Conservation (phyloP, 2,329 filamentous ascomycete species). For the Microsporum ferrugineum region DNA sequence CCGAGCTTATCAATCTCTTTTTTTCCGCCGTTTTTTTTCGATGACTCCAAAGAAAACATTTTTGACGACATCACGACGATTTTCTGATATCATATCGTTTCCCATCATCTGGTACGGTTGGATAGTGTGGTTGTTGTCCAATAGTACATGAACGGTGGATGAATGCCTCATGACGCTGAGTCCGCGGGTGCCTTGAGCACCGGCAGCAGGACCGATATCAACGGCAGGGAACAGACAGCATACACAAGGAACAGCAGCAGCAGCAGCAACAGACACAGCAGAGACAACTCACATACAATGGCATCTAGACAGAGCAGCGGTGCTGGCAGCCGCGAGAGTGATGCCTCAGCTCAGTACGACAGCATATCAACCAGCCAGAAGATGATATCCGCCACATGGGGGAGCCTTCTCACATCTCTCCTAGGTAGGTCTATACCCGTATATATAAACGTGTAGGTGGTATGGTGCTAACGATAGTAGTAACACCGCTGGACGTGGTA, state of each 20-base stretch:
- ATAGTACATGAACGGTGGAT: neutral
- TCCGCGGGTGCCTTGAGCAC: slow-evolving; percentile 2
- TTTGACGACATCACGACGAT: too few relatives aligned
- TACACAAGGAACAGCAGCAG: neutral
- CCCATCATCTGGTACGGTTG: neutral
- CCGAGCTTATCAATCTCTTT: slow-evolving; percentile 6
- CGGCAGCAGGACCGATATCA: neutral
- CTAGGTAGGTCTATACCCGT: slow-evolving; percentile 50
- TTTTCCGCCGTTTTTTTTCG: neutral
- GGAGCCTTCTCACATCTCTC: slow-evolving; percentile 79
- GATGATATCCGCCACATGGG: slow-evolving; percentile 87
- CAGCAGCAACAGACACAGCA: neutral
- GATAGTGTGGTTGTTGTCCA: neutral
- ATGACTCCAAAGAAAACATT: neutral
- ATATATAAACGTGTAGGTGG: slow-evolving; percentile 6
- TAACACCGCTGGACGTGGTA: slow-evolving; percentile 92
- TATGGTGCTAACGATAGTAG: slow-evolving; percentile 37
- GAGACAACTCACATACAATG: neutral
- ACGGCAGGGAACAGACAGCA: neutral
- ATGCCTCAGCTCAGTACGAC: slow-evolving; percentile 13
- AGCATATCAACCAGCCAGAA: slow-evolving; percentile 74
- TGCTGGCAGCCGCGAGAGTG: neutral
- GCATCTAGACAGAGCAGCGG: neutral
- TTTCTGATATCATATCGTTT: neutral
- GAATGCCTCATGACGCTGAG: neutral